Conservation (phyloP, 2,329 filamentous ascomycete species). For the Xylaria sp. region DNA sequence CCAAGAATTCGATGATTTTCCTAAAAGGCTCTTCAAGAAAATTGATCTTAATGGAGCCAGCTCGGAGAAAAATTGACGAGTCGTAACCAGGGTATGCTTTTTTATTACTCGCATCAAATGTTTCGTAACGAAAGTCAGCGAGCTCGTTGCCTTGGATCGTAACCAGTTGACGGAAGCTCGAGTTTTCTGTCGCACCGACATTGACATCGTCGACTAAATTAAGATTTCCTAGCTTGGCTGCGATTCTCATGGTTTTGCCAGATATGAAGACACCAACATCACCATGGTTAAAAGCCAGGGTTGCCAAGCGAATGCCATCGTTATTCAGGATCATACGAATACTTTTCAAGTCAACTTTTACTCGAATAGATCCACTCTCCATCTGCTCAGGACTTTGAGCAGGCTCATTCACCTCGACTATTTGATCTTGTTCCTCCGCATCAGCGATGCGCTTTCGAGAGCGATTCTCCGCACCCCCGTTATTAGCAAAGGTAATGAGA, state of each 20-base stretch:
- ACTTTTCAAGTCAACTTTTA: constrained; percentile 93
- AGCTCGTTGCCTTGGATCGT: constrained; percentile 96
- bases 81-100: constrained; percentile 93
- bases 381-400: constrained; percentile 52
- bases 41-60: constrained; percentile 95
- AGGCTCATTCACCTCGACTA: constrained; percentile 54
- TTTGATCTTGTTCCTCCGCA: constrained; percentile 53
- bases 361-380: constrained; percentile 81
- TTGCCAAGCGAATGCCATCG: constrained; percentile 93
- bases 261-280: constrained; percentile 90
- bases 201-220: constrained; percentile 94
- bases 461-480: constrained; percentile 52
- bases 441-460: constrained; percentile 52
- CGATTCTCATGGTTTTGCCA: constrained; percentile 87
- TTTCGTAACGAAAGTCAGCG: constrained; percentile 97
- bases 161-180: constrained; percentile 84
- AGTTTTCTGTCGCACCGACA: constrained; percentile 83
- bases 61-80: constrained; percentile 87
- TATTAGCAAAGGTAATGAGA: constrained; percentile 85
- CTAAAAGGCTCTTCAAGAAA: constrained; percentile 97
- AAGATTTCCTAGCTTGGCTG: constrained; percentile 86
- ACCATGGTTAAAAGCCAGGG: constrained; percentile 89
- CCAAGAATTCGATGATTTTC: constrained; percentile 96
- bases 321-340: constrained; percentile 97
- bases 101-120: constrained; percentile 78